phyloP scores from a whole-genome alignment of 2,329 filamentous ascomycete species.

The Epichloe bromicola region DNA sequence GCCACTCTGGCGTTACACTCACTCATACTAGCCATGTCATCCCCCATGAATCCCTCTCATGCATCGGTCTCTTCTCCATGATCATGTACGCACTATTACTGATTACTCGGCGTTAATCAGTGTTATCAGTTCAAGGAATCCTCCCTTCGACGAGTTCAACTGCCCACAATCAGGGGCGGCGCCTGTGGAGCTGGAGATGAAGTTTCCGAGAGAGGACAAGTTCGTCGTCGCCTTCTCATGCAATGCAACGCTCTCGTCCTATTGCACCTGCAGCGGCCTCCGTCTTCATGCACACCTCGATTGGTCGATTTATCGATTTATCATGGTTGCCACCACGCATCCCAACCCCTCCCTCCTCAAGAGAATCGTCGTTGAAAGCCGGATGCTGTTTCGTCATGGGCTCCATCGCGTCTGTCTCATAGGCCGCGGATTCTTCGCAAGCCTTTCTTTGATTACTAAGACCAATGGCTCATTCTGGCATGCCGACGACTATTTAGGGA shows the following conservation, averaged over 20 bases:
- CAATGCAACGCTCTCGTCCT: constrained; percentile 4
- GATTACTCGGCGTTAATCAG: not conserved
- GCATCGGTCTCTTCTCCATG: not conserved
- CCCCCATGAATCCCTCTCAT: too few relatives aligned
- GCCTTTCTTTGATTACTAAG: not conserved
- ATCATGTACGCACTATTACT: not conserved
- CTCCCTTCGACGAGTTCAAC: not conserved
- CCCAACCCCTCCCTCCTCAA: not conserved
- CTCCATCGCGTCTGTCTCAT: not conserved
- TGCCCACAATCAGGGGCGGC: constrained; percentile 1
- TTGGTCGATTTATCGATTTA: not conserved
- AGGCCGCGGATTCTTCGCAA: not conserved
- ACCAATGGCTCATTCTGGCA: not conserved
- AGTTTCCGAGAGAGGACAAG: constrained; percentile 4
- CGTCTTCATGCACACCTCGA: not conserved
- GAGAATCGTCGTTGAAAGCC: not conserved
- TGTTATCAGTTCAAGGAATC: not conserved
- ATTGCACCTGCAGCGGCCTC: not conserved
- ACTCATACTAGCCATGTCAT: too few relatives aligned
- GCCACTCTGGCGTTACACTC: too few relatives aligned
- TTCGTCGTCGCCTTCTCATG: constrained; percentile 2
- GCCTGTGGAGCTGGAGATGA: constrained; percentile 3
- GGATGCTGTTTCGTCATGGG: not conserved
- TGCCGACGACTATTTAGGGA: not conserved
- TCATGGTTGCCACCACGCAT: not conserved